Percentiles rank a stretch among this genome's conserved stretches.
Evolutionary conservation across 1,284 basidiomycete genomes (phyloP).

Genomic region (Fomitopsis palustris): DNA sequence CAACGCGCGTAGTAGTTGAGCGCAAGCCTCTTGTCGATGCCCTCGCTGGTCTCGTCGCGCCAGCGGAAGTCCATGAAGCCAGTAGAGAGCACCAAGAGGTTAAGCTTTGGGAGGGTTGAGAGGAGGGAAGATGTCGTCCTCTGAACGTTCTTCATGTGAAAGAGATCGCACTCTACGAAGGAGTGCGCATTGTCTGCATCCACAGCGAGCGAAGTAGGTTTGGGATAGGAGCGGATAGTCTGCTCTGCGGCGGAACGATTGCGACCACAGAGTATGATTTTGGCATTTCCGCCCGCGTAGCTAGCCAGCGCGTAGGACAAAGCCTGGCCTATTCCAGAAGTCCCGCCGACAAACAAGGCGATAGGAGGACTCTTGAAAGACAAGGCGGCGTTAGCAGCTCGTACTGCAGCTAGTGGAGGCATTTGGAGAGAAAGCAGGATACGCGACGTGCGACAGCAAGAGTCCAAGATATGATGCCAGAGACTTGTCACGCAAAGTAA

Average conservation of each 20-base stretch:
- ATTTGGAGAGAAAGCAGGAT: slow-evolving; percentile 6
- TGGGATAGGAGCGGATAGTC: slow-evolving; percentile 32
- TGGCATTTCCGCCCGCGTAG: slow-evolving; percentile 30
- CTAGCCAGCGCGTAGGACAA: slow-evolving; percentile 28
- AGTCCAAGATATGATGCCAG: not conserved
- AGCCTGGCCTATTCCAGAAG: slow-evolving; percentile 34
- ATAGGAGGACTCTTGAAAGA: slow-evolving; percentile 22
- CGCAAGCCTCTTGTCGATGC: slow-evolving; percentile 25
- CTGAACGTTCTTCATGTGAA: slow-evolving; percentile 32
- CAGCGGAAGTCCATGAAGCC: slow-evolving; percentile 29
- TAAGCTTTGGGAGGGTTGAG: slow-evolving; percentile 27
- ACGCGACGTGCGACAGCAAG: not conserved
- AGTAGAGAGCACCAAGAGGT: slow-evolving; percentile 32
- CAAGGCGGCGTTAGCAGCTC: slow-evolving; percentile 13
- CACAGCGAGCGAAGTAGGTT: slow-evolving; percentile 12
- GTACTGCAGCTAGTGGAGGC: slow-evolving; percentile 14
- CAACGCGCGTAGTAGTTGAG: slow-evolving; percentile 28
- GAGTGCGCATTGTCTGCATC: slow-evolving; percentile 24
- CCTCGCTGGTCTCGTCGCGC: slow-evolving; percentile 27
- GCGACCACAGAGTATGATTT: slow-evolving; percentile 34
- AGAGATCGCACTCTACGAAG: slow-evolving; percentile 35
- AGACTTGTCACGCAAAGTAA: not conserved
- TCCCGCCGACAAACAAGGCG: slow-evolving; percentile 34
- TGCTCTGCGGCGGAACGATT: slow-evolving; percentile 32
- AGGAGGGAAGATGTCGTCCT: slow-evolving; percentile 24